Evolutionary conservation across 257 asterid genomes (phyloP).

Genomic region (Fraxinus excelsior): DNA sequence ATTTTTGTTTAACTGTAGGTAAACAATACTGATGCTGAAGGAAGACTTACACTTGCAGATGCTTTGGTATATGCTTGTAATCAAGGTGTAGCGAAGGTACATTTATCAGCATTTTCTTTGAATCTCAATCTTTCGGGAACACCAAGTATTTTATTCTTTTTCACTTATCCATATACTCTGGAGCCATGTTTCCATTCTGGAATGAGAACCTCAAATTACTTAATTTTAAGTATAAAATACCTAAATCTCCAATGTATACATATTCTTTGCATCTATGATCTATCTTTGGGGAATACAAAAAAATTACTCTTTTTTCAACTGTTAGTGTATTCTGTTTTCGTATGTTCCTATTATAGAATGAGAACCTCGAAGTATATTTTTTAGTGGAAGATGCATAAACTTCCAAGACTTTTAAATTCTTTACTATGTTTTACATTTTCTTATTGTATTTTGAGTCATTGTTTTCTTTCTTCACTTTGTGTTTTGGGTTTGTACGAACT

Average conservation of each 20-base stretch:
- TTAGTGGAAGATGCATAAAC: background rate
- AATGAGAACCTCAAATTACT: background rate
- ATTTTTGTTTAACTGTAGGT: conserved; percentile 51
- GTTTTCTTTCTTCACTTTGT: background rate
- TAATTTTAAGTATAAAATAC: background rate
- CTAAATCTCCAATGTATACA: background rate
- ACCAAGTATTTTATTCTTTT: background rate
- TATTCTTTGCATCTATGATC: background rate
- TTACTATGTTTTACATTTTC: background rate
- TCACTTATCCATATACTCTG: no score
- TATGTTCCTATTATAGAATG: background rate
- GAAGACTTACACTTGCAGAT: conserved; percentile 95
- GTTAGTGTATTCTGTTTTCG: background rate
- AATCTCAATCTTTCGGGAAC: background rate
- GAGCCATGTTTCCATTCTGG: background rate
- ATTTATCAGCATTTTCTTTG: conserved; percentile 10
- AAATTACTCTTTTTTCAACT: background rate
- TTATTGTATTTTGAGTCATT: background rate
- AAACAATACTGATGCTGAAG: conserved; percentile 98
- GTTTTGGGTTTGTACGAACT: conserved; percentile 8
- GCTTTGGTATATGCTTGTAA: conserved; percentile 94
- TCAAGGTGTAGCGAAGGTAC: conserved; percentile 97
- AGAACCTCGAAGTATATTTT: background rate
- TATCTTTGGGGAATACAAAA: background rate
- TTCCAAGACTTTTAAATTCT: background rate